These are phyloP conservation scores for Cercospora beticola DNA, from an alignment of 2,329 filamentous ascomycete species.

Conservation along the genomic window DNA sequence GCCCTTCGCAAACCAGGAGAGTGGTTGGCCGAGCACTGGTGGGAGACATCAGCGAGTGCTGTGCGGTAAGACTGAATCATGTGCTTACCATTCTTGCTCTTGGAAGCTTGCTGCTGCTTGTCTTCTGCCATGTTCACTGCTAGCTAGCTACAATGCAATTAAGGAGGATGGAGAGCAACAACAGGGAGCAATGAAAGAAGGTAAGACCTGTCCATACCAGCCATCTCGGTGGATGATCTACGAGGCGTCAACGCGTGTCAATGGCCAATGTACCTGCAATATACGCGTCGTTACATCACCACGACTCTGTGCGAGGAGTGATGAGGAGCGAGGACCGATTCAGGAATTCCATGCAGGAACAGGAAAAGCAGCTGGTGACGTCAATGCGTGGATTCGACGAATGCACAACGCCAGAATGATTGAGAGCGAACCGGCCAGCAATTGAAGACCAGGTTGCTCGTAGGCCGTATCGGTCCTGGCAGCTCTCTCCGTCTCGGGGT, in stretches of 20 bases:
- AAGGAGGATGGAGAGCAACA: not conserved
- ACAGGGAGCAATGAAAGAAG: not conserved
- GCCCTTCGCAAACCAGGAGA: conserved; percentile 19
- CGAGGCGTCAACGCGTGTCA: not conserved
- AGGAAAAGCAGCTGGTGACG: not conserved
- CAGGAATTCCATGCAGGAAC: not conserved
- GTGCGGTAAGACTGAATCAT: not conserved
- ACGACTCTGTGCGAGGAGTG: not conserved
- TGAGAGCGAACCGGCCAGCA: not conserved
- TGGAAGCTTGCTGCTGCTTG: not conserved
- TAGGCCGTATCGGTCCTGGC: not conserved
- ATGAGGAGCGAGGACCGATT: not conserved
- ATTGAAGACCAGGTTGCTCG: not conserved
- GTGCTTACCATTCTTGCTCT: not conserved
- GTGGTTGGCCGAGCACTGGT: conserved; percentile 16
- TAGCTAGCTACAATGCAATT: not conserved
- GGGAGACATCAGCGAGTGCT: not conserved
- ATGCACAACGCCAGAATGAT: not conserved
- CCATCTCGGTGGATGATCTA: not conserved
- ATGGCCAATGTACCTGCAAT: not conserved
- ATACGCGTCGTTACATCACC: conserved; percentile 5
- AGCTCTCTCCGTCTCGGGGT: not conserved
- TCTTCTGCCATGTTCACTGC: not conserved
- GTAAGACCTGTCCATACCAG: not conserved
- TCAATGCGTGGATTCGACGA: not conserved